Evolutionary conservation across 2,329 filamentous ascomycete species (phyloP), one percentile per base, ranked within the genome.

Genomic region (Pestalotiopsis sp.): DNA sequence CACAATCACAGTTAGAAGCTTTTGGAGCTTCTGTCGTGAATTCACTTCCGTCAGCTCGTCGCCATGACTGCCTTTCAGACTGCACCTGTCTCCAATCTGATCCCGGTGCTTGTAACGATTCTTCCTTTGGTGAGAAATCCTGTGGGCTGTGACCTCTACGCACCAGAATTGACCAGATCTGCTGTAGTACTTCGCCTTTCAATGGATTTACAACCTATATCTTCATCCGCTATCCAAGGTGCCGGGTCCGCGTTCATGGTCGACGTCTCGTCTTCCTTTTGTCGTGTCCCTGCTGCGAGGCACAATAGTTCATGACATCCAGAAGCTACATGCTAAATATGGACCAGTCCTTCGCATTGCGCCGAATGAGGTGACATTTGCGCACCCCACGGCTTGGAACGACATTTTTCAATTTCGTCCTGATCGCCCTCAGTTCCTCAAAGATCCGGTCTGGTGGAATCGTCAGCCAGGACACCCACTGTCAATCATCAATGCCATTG

Each of bases 261-360:
- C 76, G 2, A 74, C 71, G 66, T 73, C 72, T 0, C 80, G 82
- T 1, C 76, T 84, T 4, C 84, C 82, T 82, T 84, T 83, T 68
- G 72, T 83, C 31, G 39, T 73, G 25, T 83, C 81, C 1, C 80
- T 79, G 4, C 76, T 77, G 1, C 76, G 76, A 0, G 80, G 80
- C n/a, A 77, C 73, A 59, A 83, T 82, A 2, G 80, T 85, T 64
- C 76, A 79, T 60, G 76, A 84, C 6, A 81, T 84, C 72, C 78
- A 84, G 63, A 80, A 75, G 2, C 77, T 86, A 3, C 84, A 86
- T 75, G 72, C 74, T 27, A 80, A 78, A 70, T 85, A 85, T 72
- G 84, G 84, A 2, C 82, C 82, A 17, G 73, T 87, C 6, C 83
- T 87, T 64, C 82, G 85, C 20, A 82, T 86, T 52, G 82, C 80